Percentiles rank a stretch among this genome's conserved stretches.
Conservation (phyloP, 1,139 yeast genomes). For the Geotrichum australiense region DNA sequence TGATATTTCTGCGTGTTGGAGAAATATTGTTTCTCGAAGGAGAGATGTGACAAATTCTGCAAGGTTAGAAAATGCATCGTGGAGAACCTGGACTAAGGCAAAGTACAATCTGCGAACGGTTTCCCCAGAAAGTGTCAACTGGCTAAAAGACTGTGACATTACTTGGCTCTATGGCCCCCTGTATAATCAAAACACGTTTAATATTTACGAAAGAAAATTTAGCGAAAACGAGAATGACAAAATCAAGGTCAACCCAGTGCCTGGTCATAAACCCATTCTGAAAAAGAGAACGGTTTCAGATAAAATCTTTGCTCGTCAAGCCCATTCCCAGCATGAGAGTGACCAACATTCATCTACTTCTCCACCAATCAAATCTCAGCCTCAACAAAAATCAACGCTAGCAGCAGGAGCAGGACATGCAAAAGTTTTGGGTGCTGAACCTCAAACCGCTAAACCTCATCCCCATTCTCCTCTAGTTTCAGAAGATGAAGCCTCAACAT, state of each 20-base stretch:
- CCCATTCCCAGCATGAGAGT: conserved; percentile 12
- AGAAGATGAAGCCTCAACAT: conserved; percentile 24
- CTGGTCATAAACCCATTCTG: conserved; percentile 62
- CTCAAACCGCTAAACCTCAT: too few species aligned
- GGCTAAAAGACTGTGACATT: conserved; percentile 79
- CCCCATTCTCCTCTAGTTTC: conserved; percentile 3
- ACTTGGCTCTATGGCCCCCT: conserved; percentile 88
- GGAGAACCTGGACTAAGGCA: conserved; percentile 88
- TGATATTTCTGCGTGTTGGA: conserved; percentile 91
- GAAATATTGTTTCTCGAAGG: conserved; percentile 77
- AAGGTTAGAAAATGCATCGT: conserved; percentile 71
- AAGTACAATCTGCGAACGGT: conserved; percentile 64
- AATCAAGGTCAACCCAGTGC: conserved; percentile 13
- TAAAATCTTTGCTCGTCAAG: conserved; percentile 48
- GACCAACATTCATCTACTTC: background rate
- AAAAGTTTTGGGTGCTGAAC: too few species aligned
- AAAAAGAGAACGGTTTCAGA: conserved; percentile 78
- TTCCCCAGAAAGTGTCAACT: conserved; percentile 68
- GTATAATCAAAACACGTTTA: conserved; percentile 40
- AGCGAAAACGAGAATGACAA: conserved; percentile 6
- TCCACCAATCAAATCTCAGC: conserved; percentile 11
- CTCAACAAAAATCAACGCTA: conserved; percentile 6
- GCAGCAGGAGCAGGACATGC: background rate
- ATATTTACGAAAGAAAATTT: conserved; percentile 23
- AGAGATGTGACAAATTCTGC: conserved; percentile 53